Conservation (phyloP, 352 stramenopile species). For the Globisporangium parvum region DNA sequence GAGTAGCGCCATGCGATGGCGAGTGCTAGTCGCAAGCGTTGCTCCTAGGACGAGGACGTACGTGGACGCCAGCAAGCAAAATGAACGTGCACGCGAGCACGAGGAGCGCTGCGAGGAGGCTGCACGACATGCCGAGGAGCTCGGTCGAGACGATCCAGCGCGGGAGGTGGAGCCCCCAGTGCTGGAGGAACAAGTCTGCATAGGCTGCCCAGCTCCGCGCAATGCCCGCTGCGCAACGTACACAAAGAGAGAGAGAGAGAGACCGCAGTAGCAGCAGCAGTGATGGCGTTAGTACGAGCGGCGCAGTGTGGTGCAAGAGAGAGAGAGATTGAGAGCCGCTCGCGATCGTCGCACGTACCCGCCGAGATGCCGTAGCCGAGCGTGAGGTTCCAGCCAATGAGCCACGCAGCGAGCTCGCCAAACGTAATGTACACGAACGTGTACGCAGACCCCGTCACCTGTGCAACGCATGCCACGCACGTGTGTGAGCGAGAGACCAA, state of each 20-base stretch:
- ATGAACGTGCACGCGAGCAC: slow-evolving; percentile 83
- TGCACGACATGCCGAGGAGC: slow-evolving; percentile 57
- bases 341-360: slow-evolving; percentile 21
- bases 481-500: too few species aligned
- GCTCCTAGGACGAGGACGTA: slow-evolving; percentile 25
- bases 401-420: slow-evolving; percentile 83
- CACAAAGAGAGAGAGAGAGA: background rate
- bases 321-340: background rate
- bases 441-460: slow-evolving; percentile 88
- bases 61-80: slow-evolving; percentile 72
- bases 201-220: slow-evolving; percentile 90
- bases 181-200: slow-evolving; percentile 67
- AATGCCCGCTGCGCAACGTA: slow-evolving; percentile 54
- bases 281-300: background rate
- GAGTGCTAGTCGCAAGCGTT: slow-evolving; percentile 4
- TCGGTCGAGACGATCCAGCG: slow-evolving; percentile 58
- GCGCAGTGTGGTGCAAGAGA: too few species aligned
- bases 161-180: slow-evolving; percentile 57
- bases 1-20: too few species aligned
- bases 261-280: background rate
- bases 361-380: slow-evolving; percentile 91
- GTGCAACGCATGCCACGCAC: background rate
- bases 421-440: slow-evolving; percentile 89
- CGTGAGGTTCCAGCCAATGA: slow-evolving; percentile 92
- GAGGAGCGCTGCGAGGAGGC: slow-evolving; percentile 72